Base-by-base conservation (phyloP, 371 early-diverging fungal species). In the Mortierella sp. region DNA sequence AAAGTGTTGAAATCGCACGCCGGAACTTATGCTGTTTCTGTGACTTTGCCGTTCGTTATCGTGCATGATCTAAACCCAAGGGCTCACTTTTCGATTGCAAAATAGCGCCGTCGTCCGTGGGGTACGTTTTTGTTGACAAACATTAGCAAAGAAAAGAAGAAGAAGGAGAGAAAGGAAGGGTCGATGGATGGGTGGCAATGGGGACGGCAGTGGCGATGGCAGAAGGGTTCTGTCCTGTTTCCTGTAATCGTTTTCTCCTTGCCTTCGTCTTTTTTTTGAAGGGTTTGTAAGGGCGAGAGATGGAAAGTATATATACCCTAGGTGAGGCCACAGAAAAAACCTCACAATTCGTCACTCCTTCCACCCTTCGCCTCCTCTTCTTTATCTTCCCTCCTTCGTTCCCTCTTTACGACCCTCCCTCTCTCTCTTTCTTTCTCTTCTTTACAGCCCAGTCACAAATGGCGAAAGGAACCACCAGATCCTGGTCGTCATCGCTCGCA, bases 21-120 rank as follows among this genome's bases (percentile, higher is more conserved):
- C 60, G 60, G 60, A 14, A 16, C 60, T 60, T 14, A 60, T 16
- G 35, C 4, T 60, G 8, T 32, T 32, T 60, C 29, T 60, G 60
- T 29, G 58, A 58, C 29, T 58, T 58, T n/a, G 29, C 58, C 71
- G 43, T 46, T 70, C 65, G 74, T 81, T 81, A 81, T 81, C 81
- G 81, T 74, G 81, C 81, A 81, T 74, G 74, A 81, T 81, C 81
- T 78, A 38, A 44, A 46, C 63, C 44, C 54, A 60, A 32, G 38
- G 35, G 29, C 60, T 60, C 38, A 35, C 27, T 63, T 54, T 43
- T 27, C 12, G n/a, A n/a, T 41, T 44, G 60, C 46, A 4, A 18
- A 58, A 68, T 38, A 43, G 70, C 73, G 78, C 74, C 73, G 78
- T 56, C n/a, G 35, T 32, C 65, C 65, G 65, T 65, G 65, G 41